phyloP scores from a whole-genome alignment of 1,284 basidiomycete species.

The Golubevia sp. region DNA sequence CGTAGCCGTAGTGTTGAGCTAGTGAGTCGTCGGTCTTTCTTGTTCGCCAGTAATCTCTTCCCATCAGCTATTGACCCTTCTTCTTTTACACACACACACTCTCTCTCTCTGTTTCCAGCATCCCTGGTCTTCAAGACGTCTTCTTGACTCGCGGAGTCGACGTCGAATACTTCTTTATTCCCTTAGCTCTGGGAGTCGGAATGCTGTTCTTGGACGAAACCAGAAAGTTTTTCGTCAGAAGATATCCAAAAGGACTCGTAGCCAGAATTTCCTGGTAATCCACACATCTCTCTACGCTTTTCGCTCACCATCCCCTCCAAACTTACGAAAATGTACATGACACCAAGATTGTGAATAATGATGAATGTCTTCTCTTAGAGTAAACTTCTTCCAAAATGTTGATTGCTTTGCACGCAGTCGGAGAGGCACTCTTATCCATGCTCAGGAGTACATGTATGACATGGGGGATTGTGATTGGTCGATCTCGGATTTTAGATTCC shows the following conservation, averaged over 20 bases:
- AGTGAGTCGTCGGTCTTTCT: not conserved
- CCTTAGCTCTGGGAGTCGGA: conserved; percentile 63
- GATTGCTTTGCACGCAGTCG: no score
- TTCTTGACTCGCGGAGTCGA: conserved; percentile 68
- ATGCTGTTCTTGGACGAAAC: conserved; percentile 60
- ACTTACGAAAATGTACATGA: no score
- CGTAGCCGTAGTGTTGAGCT: conserved; percentile 36
- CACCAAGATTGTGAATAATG: no score
- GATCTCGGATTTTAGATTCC: no score
- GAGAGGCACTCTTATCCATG: no score
- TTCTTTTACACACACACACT: no score
- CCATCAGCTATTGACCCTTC: not conserved
- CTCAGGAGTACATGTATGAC: no score
- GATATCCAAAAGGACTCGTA: conserved; percentile 41
- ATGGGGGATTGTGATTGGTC: no score
- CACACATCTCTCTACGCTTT: no score
- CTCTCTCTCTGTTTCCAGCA: conserved; percentile 54
- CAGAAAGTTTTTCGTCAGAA: conserved; percentile 47
- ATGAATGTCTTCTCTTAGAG: no score
- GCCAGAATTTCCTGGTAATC: conserved; percentile 54
- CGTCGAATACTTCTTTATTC: conserved; percentile 67
- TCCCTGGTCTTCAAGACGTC: conserved; percentile 64
- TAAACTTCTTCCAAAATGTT: no score
- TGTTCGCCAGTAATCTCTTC: not conserved
- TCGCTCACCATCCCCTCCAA: no score